A percentile compares a stretch with the other conserved stretches of the same genome.
phyloP scores from a whole-genome alignment of 2,329 filamentous ascomycete species.

The Tolypocladium tundrense region DNA sequence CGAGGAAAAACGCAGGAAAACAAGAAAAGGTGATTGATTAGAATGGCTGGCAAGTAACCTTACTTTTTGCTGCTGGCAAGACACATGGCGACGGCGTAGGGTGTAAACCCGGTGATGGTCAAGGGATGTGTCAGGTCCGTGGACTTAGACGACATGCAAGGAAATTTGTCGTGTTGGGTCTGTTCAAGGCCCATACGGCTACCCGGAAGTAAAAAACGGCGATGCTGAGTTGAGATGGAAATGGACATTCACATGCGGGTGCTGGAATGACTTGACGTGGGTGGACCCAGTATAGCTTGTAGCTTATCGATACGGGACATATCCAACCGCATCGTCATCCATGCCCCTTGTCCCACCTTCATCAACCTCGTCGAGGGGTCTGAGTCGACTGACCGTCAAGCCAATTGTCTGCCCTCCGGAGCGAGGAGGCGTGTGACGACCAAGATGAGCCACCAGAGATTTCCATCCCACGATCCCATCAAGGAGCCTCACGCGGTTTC shows the following conservation, averaged over 20 bases:
- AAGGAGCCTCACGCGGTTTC: constrained; percentile 75
- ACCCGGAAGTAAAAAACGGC: not conserved
- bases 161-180: not conserved
- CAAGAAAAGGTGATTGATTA: not conserved
- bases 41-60: not conserved
- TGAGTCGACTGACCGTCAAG: not conserved
- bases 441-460: constrained; percentile 48
- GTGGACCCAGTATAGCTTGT: not conserved
- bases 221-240: not conserved
- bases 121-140: not conserved
- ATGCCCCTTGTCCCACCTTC: not conserved
- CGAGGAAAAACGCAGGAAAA: not conserved
- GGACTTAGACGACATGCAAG: not conserved
- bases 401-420: not conserved
- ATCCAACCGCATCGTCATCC: not conserved
- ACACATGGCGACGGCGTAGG: not conserved
- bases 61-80: not conserved
- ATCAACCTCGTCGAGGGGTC: not conserved
- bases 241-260: not conserved
- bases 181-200: not conserved
- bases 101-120: not conserved
- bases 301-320: not conserved
- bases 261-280: not conserved
- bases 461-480: constrained; percentile 43
- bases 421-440: not conserved